Base-by-base conservation (phyloP, 2,329 filamentous ascomycete species). In the Ascosphaera aggregata region DNA sequence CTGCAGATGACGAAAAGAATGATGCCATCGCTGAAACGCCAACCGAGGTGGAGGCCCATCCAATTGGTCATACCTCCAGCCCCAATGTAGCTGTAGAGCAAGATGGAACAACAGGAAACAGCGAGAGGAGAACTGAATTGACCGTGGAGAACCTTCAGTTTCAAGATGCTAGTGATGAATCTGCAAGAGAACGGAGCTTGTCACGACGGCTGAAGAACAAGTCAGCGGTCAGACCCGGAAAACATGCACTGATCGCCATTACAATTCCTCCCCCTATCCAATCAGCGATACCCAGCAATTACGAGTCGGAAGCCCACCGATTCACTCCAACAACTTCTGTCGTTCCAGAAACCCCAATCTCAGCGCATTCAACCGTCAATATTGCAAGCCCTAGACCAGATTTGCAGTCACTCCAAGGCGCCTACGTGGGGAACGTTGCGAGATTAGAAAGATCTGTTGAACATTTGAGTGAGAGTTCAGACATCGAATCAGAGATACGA, bases 361-460 rank as follows among this genome's bases (percentile, higher is more conserved):
- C 34, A 18, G 34, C 16, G 5, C 34, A 35, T 15, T 35, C 34
- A 16, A 35, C 7, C 16, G 34, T 35, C n/a, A 15, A 35, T 18
- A 35, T 35, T 35, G 34, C 34, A 18, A 35, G 34, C 48, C 63
- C 63, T 13, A 64, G 54, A 11, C 63, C 63, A 3, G 63, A 63
- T 45, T 52, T 65, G 13, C 62, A 66, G 43, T 59, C 62, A 24
- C 44, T 64, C 41, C 63, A 66, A 52, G 63, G 63, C 34, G 63
- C 63, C 18, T 64, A 65, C 42, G 47, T 58, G 20, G 59, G 58
- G 43, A 65, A 66, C 55, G 58, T 66, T 40, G 61, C 63, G 46
- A 53, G 62, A 34, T 46, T 66, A 45, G 63, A 66, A 45, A 53
- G 57, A 44, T 62, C 56, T 44, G 63, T 62, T 13, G 62, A 64